Evolutionary conservation across 148 eudicot genomes (phyloP).

Genomic region (Drosera capensis): DNA sequence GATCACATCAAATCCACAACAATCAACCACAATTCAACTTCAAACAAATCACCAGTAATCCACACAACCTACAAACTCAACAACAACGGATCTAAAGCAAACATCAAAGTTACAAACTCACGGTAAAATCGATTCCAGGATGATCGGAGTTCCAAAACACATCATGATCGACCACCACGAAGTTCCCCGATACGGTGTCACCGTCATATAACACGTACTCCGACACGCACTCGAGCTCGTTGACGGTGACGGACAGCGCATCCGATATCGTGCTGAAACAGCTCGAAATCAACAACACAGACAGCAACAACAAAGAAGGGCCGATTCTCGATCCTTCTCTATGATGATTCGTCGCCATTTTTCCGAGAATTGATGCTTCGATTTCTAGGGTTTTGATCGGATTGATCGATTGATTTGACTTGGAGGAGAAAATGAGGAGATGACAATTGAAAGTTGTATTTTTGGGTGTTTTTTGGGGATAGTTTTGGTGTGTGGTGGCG

Average conservation of each 20-base stretch:
- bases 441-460: no score
- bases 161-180: conserved; percentile 85
- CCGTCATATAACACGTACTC: conserved; percentile 80
- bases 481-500: no score
- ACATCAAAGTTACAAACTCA: conserved; percentile 12
- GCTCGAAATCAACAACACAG: neutral
- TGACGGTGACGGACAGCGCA: conserved; percentile 63
- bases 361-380: no score
- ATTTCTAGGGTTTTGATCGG: no score
- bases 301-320: conserved; percentile 6
- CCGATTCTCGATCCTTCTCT: conserved; percentile 6
- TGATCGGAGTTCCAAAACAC: conserved; percentile 88
- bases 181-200: conserved; percentile 70
- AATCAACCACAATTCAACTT: neutral
- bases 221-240: conserved; percentile 70
- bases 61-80: no score
- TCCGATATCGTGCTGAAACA: conserved; percentile 12
- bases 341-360: conserved; percentile 14
- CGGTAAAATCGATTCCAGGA: conserved; percentile 85
- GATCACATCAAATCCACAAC: neutral
- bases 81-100: neutral
- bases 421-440: no score
- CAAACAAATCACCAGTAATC: no score
- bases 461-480: no score
- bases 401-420: no score